Conservation (phyloP, 805 yeast genomes). For the Blastobotrys robertii region DNA sequence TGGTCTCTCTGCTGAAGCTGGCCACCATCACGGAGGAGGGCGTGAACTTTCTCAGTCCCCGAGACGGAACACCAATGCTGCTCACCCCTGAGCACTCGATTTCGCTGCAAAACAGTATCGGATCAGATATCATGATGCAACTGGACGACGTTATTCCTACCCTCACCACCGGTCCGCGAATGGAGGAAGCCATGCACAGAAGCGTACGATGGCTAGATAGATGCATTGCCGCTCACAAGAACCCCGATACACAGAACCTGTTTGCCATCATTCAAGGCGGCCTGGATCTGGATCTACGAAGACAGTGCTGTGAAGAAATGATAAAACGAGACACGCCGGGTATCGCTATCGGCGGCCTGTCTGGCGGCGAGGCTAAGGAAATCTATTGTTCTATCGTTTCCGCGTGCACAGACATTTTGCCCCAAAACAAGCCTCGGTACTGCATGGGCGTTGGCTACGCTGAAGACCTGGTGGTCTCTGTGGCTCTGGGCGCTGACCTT, state of each 20-base stretch:
- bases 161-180: conserved; percentile 35
- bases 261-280: conserved; percentile 40
- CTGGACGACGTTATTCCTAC: conserved; percentile 37
- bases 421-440: conserved; percentile 34
- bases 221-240: conserved; percentile 34
- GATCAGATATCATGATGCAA: conserved; percentile 40
- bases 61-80: conserved; percentile 37
- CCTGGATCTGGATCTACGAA: conserved; percentile 31
- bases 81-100: conserved; percentile 40
- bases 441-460: conserved; percentile 42
- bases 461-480: conserved; percentile 36
- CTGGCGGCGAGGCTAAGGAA: conserved; percentile 37
- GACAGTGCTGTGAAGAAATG: conserved; percentile 34
- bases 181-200: conserved; percentile 37
- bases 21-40: conserved; percentile 40
- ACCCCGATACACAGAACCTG: conserved; percentile 33
- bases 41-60: conserved; percentile 36
- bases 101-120: conserved; percentile 34
- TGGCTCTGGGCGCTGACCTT: conserved; percentile 38
- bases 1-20: conserved; percentile 35
- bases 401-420: conserved; percentile 33
- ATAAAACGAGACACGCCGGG: conserved; percentile 36
- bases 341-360: conserved; percentile 38
- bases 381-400: conserved; percentile 32
- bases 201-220: conserved; percentile 37